Conservation (phyloP, 176 grass and related monocot species). For the Rhipidocladum racemiflorum region DNA sequence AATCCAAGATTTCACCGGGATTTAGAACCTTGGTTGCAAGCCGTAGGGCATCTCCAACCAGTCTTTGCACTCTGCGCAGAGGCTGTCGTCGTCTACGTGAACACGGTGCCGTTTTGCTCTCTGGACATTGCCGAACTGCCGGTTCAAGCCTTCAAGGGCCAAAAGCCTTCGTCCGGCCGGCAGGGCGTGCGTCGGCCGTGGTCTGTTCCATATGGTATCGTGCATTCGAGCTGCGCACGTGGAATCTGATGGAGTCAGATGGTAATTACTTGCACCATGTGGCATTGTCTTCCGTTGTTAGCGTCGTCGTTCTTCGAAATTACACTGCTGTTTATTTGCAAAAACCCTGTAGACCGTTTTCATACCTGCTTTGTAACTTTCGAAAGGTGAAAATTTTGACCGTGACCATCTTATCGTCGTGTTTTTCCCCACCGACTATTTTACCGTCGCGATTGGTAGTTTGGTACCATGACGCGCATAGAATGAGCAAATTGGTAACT, state of each 20-base stretch:
- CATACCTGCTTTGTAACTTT: neutral
- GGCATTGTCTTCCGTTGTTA: neutral
- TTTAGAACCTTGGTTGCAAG: too few species aligned
- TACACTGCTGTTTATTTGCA: neutral
- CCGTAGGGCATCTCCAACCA: neutral
- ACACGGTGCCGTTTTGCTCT: neutral
- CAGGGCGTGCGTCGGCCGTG: neutral
- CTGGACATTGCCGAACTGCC: constrained; percentile 17
- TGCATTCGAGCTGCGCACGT: neutral
- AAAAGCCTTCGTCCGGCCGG: constrained; percentile 5
- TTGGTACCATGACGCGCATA: neutral
- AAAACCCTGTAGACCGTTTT: neutral
- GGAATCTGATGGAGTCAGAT: neutral
- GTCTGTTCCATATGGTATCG: neutral
- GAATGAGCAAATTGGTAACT: neutral
- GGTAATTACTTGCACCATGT: neutral
- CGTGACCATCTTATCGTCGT: neutral
- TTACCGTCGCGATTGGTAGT: neutral
- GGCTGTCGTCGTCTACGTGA: neutral
- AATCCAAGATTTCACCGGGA: too few species aligned
- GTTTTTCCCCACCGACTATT: too few species aligned
- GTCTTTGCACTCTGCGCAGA: neutral
- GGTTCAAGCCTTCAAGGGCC: neutral
- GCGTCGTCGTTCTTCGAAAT: neutral
- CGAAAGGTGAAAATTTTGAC: neutral